Percentiles rank a stretch among this genome's conserved stretches.
Conservation (phyloP, 176 grass and related monocot genomes). For the Lolium rigidum region DNA sequence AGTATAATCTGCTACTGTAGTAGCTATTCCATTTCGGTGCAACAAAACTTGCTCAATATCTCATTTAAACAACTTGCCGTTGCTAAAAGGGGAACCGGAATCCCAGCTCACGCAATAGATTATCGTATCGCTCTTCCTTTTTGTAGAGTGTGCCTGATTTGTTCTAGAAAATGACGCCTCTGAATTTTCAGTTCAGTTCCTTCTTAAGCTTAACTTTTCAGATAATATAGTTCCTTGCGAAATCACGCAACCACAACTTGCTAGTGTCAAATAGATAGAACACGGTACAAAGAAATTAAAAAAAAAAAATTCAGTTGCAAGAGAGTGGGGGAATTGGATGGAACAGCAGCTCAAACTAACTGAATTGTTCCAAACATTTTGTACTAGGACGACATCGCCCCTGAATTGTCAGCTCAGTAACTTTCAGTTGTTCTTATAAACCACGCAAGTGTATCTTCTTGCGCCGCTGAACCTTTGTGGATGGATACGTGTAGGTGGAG, state of each 20-base stretch:
- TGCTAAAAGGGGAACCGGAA: neutral
- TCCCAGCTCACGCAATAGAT: neutral
- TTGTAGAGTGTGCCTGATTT: neutral
- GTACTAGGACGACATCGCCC: neutral
- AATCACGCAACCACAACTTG: too few relatives aligned
- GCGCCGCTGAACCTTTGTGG: neutral
- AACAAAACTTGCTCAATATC: neutral
- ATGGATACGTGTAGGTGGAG: constrained; percentile 42
- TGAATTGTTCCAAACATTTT: too few relatives aligned
- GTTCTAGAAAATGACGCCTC: neutral
- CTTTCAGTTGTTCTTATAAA: neutral
- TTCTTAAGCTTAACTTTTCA: neutral
- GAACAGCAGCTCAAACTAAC: too few relatives aligned
- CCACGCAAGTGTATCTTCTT: neutral
- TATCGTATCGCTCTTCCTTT: neutral
- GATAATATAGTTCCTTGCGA: neutral
- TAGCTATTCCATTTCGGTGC: neutral
- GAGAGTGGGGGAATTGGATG: neutral
- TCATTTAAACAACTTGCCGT: neutral
- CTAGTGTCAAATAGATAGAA: neutral
- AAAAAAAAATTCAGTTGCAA: too few relatives aligned
- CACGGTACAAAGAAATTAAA: neutral
- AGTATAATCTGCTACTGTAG: neutral
- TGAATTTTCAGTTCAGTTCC: neutral
- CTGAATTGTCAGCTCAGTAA: neutral